Evolutionary conservation across 1,284 basidiomycete genomes (phyloP), one percentile per base, ranked within the genome.

Genomic region (Ustilago nuda): DNA sequence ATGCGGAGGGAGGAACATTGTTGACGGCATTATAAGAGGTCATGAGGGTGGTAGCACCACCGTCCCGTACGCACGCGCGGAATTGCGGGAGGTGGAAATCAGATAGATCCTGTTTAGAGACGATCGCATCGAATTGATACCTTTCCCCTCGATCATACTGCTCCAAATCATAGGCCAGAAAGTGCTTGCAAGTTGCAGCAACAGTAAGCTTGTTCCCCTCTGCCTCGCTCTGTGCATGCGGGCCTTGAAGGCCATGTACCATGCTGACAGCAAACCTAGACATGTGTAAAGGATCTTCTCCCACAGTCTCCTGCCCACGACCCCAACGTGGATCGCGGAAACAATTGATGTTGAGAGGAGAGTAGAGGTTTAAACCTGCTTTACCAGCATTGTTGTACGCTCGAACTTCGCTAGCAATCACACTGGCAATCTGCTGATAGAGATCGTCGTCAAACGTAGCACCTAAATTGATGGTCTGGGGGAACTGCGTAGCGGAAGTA

Each of bases 241-340:
- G 39, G 0, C 67, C 67, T 30, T 70, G 67, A 1, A 70, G 53
- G 8, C 67, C 67, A 1, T 54, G 56, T 0, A 70, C 67, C 36
- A 70, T 58, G 9, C 30, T 50, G 32, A 64, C 46, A 3, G 67
- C 67, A 17, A 51, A 70, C 1, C 67, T 43, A 3, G 19, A 27
- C 39, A 70, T 55, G 23, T 70, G 62, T 8, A 70, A 57, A 9
- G 67, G 56, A 36, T 70, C 67, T 32, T 70, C 67, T 11, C 67
- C 67, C 9, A 56, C 41, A 9, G 67, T 70, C 54, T 70, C 67
- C 41, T 70, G 67, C 2, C 68, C 68, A 4, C 62, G 27, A 3
- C 68, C 68, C 68, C 68, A 71, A 17, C 68, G 27, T 8, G 68
- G 68, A 45, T 71, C 68, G 11, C 68, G 53, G 50, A 71, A 71